These are phyloP conservation scores for Ambrosiella beaveri DNA, from an alignment of 2,329 filamentous ascomycete genomes.

Conservation along the genomic window DNA sequence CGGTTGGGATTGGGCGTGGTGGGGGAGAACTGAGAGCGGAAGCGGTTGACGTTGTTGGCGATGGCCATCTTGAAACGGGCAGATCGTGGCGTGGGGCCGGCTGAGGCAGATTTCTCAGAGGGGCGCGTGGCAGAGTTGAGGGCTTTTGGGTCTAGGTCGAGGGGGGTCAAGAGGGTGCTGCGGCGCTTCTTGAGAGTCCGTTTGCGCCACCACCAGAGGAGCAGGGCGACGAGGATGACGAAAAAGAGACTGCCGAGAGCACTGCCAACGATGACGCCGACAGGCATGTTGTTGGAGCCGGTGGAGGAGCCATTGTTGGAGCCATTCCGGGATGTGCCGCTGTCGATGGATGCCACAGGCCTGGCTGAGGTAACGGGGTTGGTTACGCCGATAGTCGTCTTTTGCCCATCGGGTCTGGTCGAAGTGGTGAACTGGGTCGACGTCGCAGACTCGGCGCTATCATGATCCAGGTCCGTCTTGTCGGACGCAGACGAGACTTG, in stretches of 20 bases:
- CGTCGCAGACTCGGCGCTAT: neutral
- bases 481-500: neutral
- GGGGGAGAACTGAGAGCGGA: constrained; percentile 6
- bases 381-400: neutral
- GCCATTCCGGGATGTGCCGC: neutral
- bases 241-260: constrained; percentile 32
- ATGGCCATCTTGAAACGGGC: constrained; percentile 26
- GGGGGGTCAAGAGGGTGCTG: constrained; percentile 32
- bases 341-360: neutral
- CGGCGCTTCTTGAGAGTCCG: constrained; percentile 25
- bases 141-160: constrained; percentile 21
- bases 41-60: constrained; percentile 16
- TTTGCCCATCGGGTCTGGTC: neutral
- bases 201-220: constrained; percentile 35
- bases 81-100: constrained; percentile 31
- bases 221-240: constrained; percentile 28
- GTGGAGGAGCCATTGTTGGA: neutral
- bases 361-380: neutral
- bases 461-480: neutral
- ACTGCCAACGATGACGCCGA: constrained; percentile 32
- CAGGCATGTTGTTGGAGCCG: constrained; percentile 17
- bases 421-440: neutral
- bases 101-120: constrained; percentile 18
- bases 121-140: neutral
- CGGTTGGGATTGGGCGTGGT: constrained; percentile 23